phyloP scores from a whole-genome alignment of 2,329 filamentous ascomycete genomes.

The Hypoxylon sp. region DNA sequence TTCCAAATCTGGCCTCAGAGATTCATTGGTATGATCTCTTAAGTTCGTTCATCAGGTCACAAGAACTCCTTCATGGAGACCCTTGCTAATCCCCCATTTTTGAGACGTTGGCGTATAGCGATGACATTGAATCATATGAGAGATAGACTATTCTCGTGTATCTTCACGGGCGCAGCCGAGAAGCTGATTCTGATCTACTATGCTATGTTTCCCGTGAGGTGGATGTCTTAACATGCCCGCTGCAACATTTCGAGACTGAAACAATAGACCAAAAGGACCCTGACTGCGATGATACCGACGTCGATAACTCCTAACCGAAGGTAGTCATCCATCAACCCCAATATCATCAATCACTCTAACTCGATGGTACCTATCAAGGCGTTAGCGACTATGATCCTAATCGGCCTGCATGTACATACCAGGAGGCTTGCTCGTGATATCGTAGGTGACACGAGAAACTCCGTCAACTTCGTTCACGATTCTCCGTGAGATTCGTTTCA shows the following conservation, averaged over 20 bases:
- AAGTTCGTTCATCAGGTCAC: background rate
- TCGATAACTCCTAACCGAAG: background rate
- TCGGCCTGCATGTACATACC: background rate
- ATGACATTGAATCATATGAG: background rate
- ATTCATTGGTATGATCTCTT: background rate
- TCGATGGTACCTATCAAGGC: background rate
- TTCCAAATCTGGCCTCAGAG: background rate
- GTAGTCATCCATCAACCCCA: background rate
- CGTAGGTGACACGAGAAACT: slow-evolving; percentile 79
- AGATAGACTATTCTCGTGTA: background rate
- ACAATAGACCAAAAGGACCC: background rate
- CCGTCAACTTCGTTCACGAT: slow-evolving; percentile 85
- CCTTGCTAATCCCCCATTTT: background rate
- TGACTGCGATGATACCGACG: background rate
- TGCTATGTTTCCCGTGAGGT: background rate
- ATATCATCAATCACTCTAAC: background rate
- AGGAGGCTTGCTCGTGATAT: slow-evolving; percentile 65
- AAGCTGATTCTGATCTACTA: background rate
- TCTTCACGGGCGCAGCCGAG: background rate
- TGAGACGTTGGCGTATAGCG: background rate
- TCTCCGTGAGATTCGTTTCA: slow-evolving; percentile 74
- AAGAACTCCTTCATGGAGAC: slow-evolving; percentile 1
- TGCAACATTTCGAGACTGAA: background rate
- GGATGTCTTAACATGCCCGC: background rate
- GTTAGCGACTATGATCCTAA: background rate